Percentiles rank a stretch among this genome's conserved stretches.
These are phyloP conservation scores for Hypsizygus marmoreus DNA, from an alignment of 768 basidiomycete genomes.

Conservation along the genomic window DNA sequence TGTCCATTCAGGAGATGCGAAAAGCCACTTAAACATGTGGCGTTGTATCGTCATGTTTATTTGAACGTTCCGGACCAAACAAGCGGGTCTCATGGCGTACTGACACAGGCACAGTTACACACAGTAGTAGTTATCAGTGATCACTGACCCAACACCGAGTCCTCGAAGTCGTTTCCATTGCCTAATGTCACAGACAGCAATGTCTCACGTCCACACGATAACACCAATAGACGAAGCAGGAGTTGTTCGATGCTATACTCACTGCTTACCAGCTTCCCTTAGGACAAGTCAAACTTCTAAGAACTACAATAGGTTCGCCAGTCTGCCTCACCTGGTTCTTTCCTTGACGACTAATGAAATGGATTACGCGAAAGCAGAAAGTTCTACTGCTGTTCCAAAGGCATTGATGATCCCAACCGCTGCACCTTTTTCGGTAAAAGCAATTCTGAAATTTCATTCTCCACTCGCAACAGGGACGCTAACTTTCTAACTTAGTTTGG, in stretches of 20 bases:
- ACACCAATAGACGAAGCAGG: conserved; percentile 29
- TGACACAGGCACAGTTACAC: too few relatives aligned
- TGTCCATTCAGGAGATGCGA: too few relatives aligned
- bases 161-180: not conserved
- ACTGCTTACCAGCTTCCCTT: conserved; percentile 24
- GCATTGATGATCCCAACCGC: conserved; percentile 18
- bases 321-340: not conserved
- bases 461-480: conserved; percentile 1
- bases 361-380: too few relatives aligned
- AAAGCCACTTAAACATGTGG: too few relatives aligned
- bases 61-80: too few relatives aligned
- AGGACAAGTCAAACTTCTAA: conserved; percentile 27
- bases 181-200: conserved; percentile 1
- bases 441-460: not conserved
- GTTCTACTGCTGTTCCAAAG: conserved; percentile 42
- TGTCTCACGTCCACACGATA: conserved; percentile 19
- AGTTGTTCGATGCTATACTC: conserved; percentile 34
- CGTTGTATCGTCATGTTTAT: too few relatives aligned
- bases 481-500: conserved; percentile 11
- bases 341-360: too few relatives aligned
- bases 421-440: conserved; percentile 33
- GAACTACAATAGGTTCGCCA: conserved; percentile 39
- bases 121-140: too few relatives aligned
- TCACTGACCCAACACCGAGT: too few relatives aligned
- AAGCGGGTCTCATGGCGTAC: too few relatives aligned